A percentile compares a stretch with the other conserved stretches of the same genome.
Conservation (phyloP, 2,329 filamentous ascomycete genomes). For the Colletotrichum horii region DNA sequence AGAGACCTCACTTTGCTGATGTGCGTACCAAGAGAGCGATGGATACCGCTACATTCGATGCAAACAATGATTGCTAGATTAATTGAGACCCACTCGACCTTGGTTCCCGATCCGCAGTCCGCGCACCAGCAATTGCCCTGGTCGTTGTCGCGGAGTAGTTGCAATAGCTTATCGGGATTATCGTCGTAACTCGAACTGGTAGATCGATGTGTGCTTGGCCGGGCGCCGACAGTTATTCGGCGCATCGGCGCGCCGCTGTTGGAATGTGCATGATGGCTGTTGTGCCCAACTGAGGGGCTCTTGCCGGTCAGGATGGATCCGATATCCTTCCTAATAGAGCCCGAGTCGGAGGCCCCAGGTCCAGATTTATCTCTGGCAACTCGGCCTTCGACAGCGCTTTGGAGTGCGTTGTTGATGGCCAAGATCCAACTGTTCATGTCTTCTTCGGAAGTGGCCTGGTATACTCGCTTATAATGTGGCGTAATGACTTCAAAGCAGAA, state of each 20-base stretch:
- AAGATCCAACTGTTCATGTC: slow-evolving; percentile 98
- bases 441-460: slow-evolving; percentile 96
- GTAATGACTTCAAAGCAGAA: slow-evolving; percentile 99
- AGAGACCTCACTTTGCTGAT: slow-evolving; percentile 97
- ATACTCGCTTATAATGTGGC: slow-evolving; percentile 92
- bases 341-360: slow-evolving; percentile 47
- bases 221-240: slow-evolving; percentile 89
- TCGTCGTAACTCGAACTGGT: slow-evolving; percentile 79
- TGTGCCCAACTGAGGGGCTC: slow-evolving; percentile 71
- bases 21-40: slow-evolving; percentile 93
- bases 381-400: slow-evolving; percentile 90
- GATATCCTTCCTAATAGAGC: slow-evolving; percentile 79
- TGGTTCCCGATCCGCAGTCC: slow-evolving; percentile 88
- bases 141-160: slow-evolving; percentile 86
- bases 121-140: slow-evolving; percentile 94
- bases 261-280: slow-evolving; percentile 52
- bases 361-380: slow-evolving; percentile 61
- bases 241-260: slow-evolving; percentile 69
- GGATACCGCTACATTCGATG: slow-evolving; percentile 97
- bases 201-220: slow-evolving; percentile 73
- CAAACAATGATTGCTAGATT: slow-evolving; percentile 96
- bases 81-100: slow-evolving; percentile 99
- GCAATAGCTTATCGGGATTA: slow-evolving; percentile 83
- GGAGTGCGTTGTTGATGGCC: slow-evolving; percentile 95
- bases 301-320: slow-evolving; percentile 94